phyloP scores from a whole-genome alignment of 2,329 filamentous ascomycete genomes.

The Cladophialophora carrionii region DNA sequence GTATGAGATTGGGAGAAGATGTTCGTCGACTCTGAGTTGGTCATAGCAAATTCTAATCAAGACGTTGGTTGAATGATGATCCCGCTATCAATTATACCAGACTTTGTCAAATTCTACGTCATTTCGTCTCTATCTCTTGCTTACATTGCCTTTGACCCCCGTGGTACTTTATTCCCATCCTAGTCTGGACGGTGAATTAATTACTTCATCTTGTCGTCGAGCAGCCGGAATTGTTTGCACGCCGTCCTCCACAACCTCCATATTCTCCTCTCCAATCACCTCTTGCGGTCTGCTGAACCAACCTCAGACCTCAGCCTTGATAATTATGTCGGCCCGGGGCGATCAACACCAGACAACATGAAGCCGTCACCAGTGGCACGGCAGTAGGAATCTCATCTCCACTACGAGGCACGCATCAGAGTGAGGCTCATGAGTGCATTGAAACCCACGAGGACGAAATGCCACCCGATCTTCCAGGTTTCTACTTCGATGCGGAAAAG shows the following conservation, averaged over 20 bases:
- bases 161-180: background rate
- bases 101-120: background rate
- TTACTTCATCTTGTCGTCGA: no score
- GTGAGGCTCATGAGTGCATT: background rate
- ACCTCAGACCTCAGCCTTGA: no score
- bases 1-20: background rate
- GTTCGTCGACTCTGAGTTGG: no score
- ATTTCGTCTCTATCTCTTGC: background rate
- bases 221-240: background rate
- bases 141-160: background rate
- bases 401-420: background rate
- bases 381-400: background rate
- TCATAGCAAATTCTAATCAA: background rate
- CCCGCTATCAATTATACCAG: background rate
- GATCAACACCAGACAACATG: background rate
- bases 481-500: constrained; percentile 24
- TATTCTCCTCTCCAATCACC: no score
- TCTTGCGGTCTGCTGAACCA: no score
- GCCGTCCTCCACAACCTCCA: no score
- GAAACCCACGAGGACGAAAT: constrained; percentile 4
- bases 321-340: no score
- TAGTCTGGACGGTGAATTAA: background rate
- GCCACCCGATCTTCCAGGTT: constrained; percentile 37
- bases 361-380: background rate
- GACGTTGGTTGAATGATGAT: background rate